Conservation (phyloP, 2,329 filamentous ascomycete species). For the Fusarium succisae region DNA sequence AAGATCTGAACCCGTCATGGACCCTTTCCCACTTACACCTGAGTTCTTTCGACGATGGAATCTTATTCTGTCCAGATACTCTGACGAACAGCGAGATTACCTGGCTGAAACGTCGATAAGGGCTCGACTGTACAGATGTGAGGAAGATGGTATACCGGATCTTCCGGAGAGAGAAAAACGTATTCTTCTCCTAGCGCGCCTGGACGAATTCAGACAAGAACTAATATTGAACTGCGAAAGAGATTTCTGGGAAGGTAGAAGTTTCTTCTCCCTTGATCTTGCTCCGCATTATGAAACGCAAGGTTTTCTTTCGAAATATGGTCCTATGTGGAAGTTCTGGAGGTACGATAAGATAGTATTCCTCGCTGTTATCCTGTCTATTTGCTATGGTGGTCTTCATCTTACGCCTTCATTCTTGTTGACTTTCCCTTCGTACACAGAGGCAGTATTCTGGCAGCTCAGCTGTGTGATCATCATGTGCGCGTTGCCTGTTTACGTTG, state of each 20-base stretch:
- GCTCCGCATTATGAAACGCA: background rate
- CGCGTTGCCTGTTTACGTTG: background rate
- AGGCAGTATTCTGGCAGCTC: background rate
- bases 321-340: background rate
- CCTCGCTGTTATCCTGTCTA: background rate
- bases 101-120: background rate
- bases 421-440: background rate
- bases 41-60: background rate
- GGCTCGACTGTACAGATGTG: background rate
- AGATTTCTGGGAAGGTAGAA: background rate
- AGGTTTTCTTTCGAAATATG: background rate
- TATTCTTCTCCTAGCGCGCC: background rate
- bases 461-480: background rate
- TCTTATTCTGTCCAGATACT: background rate
- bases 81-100: background rate
- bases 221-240: background rate
- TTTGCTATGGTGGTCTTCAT: background rate
- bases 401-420: background rate
- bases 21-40: rapidly evolving
- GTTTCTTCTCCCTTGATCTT: background rate
- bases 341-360: rapidly evolving
- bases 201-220: background rate
- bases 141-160: background rate
- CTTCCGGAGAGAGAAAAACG: background rate
- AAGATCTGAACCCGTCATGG: background rate